Evolutionary conservation across 2,329 filamentous ascomycete genomes (phyloP).

Genomic region (Ophiocordyceps camponoti-leonardi): DNA sequence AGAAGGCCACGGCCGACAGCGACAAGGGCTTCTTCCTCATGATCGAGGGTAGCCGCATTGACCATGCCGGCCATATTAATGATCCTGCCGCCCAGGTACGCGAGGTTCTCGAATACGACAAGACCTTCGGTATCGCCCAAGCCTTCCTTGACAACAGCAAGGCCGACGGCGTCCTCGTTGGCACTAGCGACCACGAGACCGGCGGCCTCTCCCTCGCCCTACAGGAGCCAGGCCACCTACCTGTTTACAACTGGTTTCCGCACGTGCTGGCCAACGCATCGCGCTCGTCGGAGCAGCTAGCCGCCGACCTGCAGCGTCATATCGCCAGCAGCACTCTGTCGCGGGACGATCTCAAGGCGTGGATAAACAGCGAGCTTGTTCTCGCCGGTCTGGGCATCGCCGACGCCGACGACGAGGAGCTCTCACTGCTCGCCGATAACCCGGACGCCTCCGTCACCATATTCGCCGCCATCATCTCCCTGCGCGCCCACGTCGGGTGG

Average conservation of each 20-base stretch:
- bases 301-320: conserved; percentile 42
- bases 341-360: conserved; percentile 33
- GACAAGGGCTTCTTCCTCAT: conserved; percentile 96
- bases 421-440: conserved; percentile 44
- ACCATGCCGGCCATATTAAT: conserved; percentile 81
- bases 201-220: conserved; percentile 72
- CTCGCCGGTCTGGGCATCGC: conserved; percentile 56
- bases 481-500: conserved; percentile 84
- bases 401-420: conserved; percentile 55
- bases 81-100: conserved; percentile 72
- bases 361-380: conserved; percentile 53
- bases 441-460: conserved; percentile 35
- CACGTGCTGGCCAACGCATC: conserved; percentile 59
- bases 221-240: conserved; percentile 36
- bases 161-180: conserved; percentile 64
- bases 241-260: conserved; percentile 64
- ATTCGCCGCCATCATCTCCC: conserved; percentile 75
- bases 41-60: conserved; percentile 93
- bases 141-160: conserved; percentile 66
- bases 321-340: conserved; percentile 22
- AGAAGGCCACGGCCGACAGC: conserved; percentile 62
- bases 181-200: conserved; percentile 92
- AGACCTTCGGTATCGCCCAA: conserved; percentile 63
- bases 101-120: conserved; percentile 92
- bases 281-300: conserved; percentile 58